These are phyloP conservation scores for Penicillium sp. DNA, from an alignment of 2,329 filamentous ascomycete genomes.

Conservation along the genomic window DNA sequence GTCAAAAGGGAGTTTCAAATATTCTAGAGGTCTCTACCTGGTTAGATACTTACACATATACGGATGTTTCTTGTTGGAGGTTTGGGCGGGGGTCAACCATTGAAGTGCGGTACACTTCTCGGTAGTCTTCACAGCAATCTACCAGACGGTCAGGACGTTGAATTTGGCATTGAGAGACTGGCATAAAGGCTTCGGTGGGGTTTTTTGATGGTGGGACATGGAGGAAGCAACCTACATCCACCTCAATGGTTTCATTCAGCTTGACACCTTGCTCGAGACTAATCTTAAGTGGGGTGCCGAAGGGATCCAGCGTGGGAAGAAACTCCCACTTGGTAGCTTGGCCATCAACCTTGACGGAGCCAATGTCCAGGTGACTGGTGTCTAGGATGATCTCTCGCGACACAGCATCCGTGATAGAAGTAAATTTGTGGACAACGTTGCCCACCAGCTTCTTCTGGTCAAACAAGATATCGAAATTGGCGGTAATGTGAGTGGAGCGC, in stretches of 20 bases:
- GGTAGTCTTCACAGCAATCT: constrained; percentile 78
- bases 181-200: neutral
- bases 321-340: constrained; percentile 67
- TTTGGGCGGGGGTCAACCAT: constrained; percentile 92
- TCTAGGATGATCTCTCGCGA: constrained; percentile 81
- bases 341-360: constrained; percentile 68
- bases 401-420: constrained; percentile 71
- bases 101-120: constrained; percentile 87
- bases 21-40: neutral
- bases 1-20: neutral
- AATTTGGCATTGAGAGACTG: neutral
- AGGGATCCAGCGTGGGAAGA: constrained; percentile 69
- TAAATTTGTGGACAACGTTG: constrained; percentile 72
- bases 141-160: neutral
- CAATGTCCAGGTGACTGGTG: constrained; percentile 78
- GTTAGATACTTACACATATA: constrained; percentile 69
- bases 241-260: constrained; percentile 48
- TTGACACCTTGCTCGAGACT: constrained; percentile 49
- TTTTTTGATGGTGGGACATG: neutral
- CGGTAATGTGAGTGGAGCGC: constrained; percentile 78
- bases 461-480: constrained; percentile 82
- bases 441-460: constrained; percentile 74
- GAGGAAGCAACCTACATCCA: constrained; percentile 43
- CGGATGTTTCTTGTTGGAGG: constrained; percentile 90
- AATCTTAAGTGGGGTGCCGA: constrained; percentile 53